Evolutionary conservation across 2,329 filamentous ascomycete genomes (phyloP).

Genomic region (Calonectria pteridis): DNA sequence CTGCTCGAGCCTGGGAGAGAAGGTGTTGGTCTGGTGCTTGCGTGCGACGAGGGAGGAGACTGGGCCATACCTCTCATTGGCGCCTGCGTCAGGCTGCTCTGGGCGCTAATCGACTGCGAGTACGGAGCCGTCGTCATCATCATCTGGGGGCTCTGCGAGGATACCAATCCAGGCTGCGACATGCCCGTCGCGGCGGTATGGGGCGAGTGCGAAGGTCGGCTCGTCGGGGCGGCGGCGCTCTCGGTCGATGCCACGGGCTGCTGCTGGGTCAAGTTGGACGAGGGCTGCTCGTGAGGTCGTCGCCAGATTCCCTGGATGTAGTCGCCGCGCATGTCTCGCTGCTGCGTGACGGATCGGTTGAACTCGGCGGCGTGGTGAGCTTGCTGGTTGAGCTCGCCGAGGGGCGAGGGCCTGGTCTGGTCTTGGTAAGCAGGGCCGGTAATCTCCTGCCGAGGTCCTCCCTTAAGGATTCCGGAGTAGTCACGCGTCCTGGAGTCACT

Average conservation of each 20-base stretch:
- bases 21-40: constrained; percentile 74
- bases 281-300: constrained; percentile 82
- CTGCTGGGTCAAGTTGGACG: constrained; percentile 61
- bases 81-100: constrained; percentile 79
- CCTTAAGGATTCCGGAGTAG: constrained; percentile 81
- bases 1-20: constrained; percentile 66
- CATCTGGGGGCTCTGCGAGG: constrained; percentile 74
- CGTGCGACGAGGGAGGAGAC: constrained; percentile 62
- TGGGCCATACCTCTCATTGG: constrained; percentile 76
- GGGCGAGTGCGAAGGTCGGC: constrained; percentile 69
- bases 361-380: constrained; percentile 91
- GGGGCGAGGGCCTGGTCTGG: constrained; percentile 79
- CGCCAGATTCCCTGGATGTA: constrained; percentile 88
- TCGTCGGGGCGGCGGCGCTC: constrained; percentile 58
- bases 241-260: constrained; percentile 60
- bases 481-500: constrained; percentile 83
- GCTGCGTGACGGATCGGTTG: constrained; percentile 85
- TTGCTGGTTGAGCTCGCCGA: constrained; percentile 85
- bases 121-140: constrained; percentile 77
- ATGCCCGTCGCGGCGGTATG: constrained; percentile 67
- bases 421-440: constrained; percentile 91
- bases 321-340: constrained; percentile 82
- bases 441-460: constrained; percentile 90
- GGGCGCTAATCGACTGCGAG: constrained; percentile 77
- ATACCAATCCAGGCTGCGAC: constrained; percentile 68